Conservation (phyloP, 2,329 filamentous ascomycete species). For the Epicoccum nigrum region DNA sequence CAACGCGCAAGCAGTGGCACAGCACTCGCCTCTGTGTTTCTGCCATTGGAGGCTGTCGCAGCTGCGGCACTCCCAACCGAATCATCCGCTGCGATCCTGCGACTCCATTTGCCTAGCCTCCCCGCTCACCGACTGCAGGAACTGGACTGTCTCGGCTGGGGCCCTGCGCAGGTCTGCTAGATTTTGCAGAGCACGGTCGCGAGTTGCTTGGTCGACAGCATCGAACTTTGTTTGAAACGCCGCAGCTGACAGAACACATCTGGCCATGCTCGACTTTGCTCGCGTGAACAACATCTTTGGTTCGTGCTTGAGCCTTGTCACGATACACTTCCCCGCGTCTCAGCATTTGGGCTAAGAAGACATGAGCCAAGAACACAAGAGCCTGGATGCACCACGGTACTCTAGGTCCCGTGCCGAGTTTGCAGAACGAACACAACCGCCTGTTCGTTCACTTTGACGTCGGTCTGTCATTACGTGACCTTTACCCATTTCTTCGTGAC, state of each 20-base stretch:
- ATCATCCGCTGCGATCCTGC: conserved; percentile 8
- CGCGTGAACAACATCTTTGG: background rate
- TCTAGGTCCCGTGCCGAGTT: background rate
- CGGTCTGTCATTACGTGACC: background rate
- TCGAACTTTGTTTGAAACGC: conserved; percentile 3
- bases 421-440: too few species aligned
- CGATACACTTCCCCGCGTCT: conserved; percentile 11
- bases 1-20: conserved; percentile 23
- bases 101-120: conserved; percentile 17
- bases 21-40: background rate
- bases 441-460: background rate
- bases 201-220: conserved; percentile 16
- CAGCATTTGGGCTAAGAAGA: conserved; percentile 2
- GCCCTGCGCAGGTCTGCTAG: conserved; percentile 10
- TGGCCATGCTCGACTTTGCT: background rate
- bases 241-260: conserved; percentile 4
- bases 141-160: background rate
- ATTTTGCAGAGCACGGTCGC: conserved; percentile 1
- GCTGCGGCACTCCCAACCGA: conserved; percentile 8
- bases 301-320: conserved; percentile 1
- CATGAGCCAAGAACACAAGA: conserved; percentile 3
- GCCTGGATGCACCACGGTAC: conserved; percentile 1
- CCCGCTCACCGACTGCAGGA: conserved; percentile 12
- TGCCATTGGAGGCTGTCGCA: conserved; percentile 1
- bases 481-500: background rate